Evolutionary conservation across 768 basidiomycete genomes (phyloP).

Genomic region (Russula virescens): DNA sequence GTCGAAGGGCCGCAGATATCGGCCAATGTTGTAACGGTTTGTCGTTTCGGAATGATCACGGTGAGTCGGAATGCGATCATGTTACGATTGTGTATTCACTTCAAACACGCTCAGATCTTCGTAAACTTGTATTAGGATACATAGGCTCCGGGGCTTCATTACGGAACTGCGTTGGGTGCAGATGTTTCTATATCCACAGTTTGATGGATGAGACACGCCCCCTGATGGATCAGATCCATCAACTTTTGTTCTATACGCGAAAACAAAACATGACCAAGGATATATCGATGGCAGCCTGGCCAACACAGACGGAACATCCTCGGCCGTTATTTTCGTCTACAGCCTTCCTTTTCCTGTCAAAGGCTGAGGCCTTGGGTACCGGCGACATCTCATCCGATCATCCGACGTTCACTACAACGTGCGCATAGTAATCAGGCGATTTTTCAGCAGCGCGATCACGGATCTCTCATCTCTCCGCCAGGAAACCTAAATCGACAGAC

Average conservation of each 20-base stretch:
- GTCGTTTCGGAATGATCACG: neutral
- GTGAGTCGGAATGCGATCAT: neutral
- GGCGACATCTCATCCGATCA: neutral
- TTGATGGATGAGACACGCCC: too few relatives aligned
- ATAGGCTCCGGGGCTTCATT: neutral
- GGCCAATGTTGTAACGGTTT: neutral
- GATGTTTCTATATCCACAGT: neutral
- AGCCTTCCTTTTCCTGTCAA: neutral
- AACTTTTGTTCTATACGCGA: too few relatives aligned
- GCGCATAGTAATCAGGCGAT: too few relatives aligned
- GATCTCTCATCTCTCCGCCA: neutral
- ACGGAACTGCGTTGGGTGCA: slow-evolving; percentile 2
- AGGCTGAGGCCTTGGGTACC: too few relatives aligned
- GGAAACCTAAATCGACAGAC: neutral
- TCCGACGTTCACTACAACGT: neutral
- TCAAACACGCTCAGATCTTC: neutral
- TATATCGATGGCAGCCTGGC: too few relatives aligned
- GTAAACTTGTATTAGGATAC: neutral
- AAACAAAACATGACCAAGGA: too few relatives aligned
- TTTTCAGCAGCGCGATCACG: neutral
- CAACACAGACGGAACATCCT: neutral
- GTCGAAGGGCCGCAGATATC: neutral
- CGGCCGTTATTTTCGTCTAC: neutral
- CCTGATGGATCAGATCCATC: too few relatives aligned
- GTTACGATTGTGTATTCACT: neutral